Evolutionary conservation across 805 yeast species (phyloP), one percentile per base, ranked within the genome.

Genomic region (Ogataea angusta): DNA sequence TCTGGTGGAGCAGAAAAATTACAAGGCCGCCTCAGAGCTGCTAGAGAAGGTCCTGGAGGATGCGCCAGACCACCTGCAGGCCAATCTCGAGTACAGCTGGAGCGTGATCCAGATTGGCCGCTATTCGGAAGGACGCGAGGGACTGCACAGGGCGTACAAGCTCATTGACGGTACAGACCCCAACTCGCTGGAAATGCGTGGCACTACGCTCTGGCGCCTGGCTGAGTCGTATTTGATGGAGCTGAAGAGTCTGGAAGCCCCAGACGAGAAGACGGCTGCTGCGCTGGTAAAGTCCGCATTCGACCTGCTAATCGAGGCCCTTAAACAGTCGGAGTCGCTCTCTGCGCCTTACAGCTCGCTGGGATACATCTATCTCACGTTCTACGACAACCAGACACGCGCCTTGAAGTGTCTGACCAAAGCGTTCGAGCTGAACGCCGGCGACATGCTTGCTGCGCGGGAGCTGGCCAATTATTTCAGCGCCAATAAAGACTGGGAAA

Each of bases 401-500:
- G 95, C 97, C 0, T 80, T 80, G 39, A 88, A 87, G 57, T 89
- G 96, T 60, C 91, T 82, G 59, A 79, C 82, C 58, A 86, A 82
- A 54, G 96, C 98, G 0, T 85, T 91, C 57, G 97, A 91, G 54
- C 64, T 91, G 22, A 93, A 89, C 60, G 73, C 82, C 0, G 76
- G 82, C 10, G 95, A 93, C 55, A 64, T 84, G 7, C 65, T 62
- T 1, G 86, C 99, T 1, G 95, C 95, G 0, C 72, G 73, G 50
- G 75, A 76, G 45, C 70, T 93, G 42, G 86, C 87, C 4, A 72
- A 74, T 18, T 80, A 78, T n/a, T 81, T 88, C 51, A 72, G 95
- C 2, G 64, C 67, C 3, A 66, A 69, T 12, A 67, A 74, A 30
- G 93, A 90, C 47, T 93, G 99, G 99, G 84, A 76, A 12, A 70